Evolutionary conservation across 345 rosid genomes (phyloP).

Genomic region (Arabidopsis arenosa): DNA sequence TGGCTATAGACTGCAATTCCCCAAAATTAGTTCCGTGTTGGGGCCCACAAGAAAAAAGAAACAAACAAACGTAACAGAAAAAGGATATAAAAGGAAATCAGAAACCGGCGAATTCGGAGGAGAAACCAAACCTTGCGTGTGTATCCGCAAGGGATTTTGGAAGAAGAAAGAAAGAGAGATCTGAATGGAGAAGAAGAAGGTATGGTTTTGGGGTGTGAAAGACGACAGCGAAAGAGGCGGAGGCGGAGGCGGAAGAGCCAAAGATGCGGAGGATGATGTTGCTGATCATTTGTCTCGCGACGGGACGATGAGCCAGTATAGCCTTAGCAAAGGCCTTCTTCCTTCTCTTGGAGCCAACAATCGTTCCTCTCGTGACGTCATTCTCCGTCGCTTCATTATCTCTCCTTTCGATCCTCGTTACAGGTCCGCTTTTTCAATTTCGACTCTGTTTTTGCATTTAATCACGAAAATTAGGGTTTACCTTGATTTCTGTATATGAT

Average conservation of each 20-base stretch:
- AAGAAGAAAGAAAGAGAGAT: background rate
- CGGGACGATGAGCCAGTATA: constrained; percentile 61
- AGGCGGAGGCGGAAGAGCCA: background rate
- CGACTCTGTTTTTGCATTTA: background rate
- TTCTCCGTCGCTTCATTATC: constrained; percentile 60
- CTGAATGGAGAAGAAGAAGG: constrained; percentile 42
- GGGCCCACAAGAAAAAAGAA: background rate
- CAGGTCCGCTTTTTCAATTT: constrained; percentile 48
- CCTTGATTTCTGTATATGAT: no score
- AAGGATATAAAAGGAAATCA: constrained; percentile 1
- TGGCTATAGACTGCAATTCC: no score
- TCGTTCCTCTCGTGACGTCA: constrained; percentile 48
- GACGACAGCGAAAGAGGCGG: background rate
- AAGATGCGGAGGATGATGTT: constrained; percentile 29
- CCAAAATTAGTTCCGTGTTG: background rate
- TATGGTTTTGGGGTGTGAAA: constrained; percentile 42
- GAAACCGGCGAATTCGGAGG: constrained; percentile 11
- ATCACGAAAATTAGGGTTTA: constrained; percentile 1
- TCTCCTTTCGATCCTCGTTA: constrained; percentile 74
- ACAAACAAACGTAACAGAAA: constrained; percentile 6
- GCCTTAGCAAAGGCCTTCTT: constrained; percentile 63
- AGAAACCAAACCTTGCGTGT: background rate
- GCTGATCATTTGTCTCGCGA: constrained; percentile 48
- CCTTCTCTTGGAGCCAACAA: constrained; percentile 75
- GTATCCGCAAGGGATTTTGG: constrained; percentile 4